These are phyloP conservation scores for Fusarium equiseti DNA, from an alignment of 2,329 filamentous ascomycete genomes.

Conservation along the genomic window DNA sequence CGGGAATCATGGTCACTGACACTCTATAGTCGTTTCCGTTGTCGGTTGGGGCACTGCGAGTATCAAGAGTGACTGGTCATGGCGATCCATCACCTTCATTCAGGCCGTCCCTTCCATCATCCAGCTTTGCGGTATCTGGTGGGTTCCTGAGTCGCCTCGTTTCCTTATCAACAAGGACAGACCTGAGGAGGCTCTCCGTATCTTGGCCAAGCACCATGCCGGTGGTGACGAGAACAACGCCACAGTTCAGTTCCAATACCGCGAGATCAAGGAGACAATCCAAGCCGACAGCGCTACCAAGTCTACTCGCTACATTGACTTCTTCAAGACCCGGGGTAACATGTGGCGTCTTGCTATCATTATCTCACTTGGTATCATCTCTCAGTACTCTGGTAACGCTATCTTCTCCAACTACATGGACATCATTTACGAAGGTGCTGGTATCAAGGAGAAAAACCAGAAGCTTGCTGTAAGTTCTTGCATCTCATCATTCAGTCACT, in stretches of 20 bases:
- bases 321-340: constrained; percentile 73
- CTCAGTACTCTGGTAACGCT: constrained; percentile 76
- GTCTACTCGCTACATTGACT: constrained; percentile 68
- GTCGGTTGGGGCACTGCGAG: constrained; percentile 72
- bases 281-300: constrained; percentile 65
- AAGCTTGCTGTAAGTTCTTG: constrained; percentile 62
- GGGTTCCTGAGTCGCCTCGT: constrained; percentile 75
- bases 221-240: constrained; percentile 69
- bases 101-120: constrained; percentile 72
- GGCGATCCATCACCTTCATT: constrained; percentile 74
- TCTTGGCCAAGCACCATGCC: constrained; percentile 73
- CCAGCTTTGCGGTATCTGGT: constrained; percentile 75
- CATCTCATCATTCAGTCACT: not conserved
- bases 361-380: constrained; percentile 73
- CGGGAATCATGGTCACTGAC: not conserved
- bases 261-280: constrained; percentile 75
- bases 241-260: constrained; percentile 74
- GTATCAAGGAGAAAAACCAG: constrained; percentile 67
- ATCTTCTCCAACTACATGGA: constrained; percentile 76
- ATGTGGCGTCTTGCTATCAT: constrained; percentile 72
- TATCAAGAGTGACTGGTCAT: constrained; percentile 72
- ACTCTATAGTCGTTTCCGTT: constrained; percentile 63
- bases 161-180: constrained; percentile 74
- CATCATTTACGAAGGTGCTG: constrained; percentile 70
- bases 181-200: constrained; percentile 69